These are phyloP conservation scores for Dipteronia dyeriana DNA, from an alignment of 345 rosid genomes.

Conservation along the genomic window DNA sequence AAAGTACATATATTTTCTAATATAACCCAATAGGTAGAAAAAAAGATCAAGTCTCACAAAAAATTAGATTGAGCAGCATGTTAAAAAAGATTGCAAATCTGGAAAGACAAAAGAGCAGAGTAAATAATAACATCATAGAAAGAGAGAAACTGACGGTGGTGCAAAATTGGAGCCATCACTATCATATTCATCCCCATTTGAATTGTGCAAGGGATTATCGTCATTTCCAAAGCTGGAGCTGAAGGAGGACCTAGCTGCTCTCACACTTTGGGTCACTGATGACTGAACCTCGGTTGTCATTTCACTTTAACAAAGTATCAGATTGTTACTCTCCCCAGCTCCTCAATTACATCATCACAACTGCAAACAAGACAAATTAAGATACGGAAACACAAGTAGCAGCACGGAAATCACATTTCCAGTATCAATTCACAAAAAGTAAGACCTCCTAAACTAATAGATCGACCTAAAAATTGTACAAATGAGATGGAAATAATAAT, in stretches of 20 bases:
- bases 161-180: slow-evolving; percentile 72
- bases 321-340: not conserved
- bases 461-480: not conserved
- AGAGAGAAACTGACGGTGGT: slow-evolving; percentile 44
- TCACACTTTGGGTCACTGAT: slow-evolving; percentile 52
- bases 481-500: not conserved
- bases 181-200: slow-evolving; percentile 71
- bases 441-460: not conserved
- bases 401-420: not conserved
- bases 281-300: slow-evolving; percentile 39
- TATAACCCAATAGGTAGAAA: not conserved
- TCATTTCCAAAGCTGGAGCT: slow-evolving; percentile 48
- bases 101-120: not conserved
- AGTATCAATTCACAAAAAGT: not conserved
- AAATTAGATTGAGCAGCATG: not conserved
- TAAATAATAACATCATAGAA: not conserved
- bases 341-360: slow-evolving; percentile 22
- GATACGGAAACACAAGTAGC: not conserved
- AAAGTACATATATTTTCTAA: not conserved
- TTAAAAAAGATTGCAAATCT: not conserved
- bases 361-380: not conserved
- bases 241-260: slow-evolving; percentile 54
- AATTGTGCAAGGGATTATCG: slow-evolving; percentile 39
- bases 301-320: slow-evolving; percentile 19
- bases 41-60: not conserved